Evolutionary conservation across 495 filamentous ascomycete genomes (phyloP).

Genomic region (Talaromyces borbonicus): DNA sequence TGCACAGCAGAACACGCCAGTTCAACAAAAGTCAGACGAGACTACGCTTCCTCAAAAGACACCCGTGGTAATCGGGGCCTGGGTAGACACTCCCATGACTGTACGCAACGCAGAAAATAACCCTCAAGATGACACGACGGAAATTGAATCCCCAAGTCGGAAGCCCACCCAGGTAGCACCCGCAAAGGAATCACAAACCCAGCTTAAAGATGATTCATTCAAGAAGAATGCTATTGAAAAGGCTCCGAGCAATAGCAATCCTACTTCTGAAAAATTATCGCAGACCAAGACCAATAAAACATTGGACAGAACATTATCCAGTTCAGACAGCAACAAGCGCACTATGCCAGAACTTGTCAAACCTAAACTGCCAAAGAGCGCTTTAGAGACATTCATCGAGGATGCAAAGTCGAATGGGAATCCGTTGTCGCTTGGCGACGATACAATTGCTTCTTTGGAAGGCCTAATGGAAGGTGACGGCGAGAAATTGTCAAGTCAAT

Average conservation of each 20-base stretch:
- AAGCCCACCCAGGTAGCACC: conserved; percentile 8
- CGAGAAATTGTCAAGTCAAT: conserved; percentile 9
- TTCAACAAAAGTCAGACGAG: conserved; percentile 35
- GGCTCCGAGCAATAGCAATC: not conserved
- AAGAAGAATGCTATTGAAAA: not conserved
- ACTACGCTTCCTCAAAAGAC: conserved; percentile 34
- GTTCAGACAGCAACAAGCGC: conserved; percentile 2
- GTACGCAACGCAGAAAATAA: conserved; percentile 23
- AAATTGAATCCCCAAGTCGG: conserved; percentile 6
- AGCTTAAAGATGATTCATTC: not conserved
- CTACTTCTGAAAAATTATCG: too few relatives aligned
- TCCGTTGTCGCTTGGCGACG: conserved; percentile 41
- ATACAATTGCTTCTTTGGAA: conserved; percentile 54
- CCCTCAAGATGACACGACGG: conserved; percentile 10
- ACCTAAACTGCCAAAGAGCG: conserved; percentile 40
- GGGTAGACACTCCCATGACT: conserved; percentile 44
- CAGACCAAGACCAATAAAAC: too few relatives aligned
- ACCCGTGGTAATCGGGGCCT: conserved; percentile 40
- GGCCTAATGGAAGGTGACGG: conserved; percentile 39
- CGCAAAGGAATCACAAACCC: not conserved
- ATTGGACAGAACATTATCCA: conserved; percentile 10
- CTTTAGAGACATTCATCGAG: conserved; percentile 43
- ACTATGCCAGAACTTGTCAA: conserved; percentile 19
- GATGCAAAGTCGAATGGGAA: conserved; percentile 38
- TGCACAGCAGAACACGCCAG: conserved; percentile 21